Base-by-base conservation (phyloP, 805 yeast species). In the Vanderwaltozyma polyspora region DNA sequence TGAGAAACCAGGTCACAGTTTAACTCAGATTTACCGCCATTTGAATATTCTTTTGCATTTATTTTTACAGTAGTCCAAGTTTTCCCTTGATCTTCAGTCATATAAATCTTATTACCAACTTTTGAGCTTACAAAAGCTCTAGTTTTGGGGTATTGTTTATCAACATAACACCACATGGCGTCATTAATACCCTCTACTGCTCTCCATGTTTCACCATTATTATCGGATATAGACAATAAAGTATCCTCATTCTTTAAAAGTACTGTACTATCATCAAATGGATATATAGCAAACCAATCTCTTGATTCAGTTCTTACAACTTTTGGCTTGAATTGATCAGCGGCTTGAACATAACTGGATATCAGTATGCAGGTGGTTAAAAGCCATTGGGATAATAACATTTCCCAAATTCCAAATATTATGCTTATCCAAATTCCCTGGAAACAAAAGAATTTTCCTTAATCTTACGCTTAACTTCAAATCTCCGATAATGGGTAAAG, bases 221-320 rank as follows among this genome's bases (percentile, higher is more conserved):
- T 68, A 10, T 44, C 50, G 3, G 79, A 68, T 7, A 62, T 46
- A 8, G 45, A 52, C 1, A 72, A 35, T 3, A 34, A 39, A 1
- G 37, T 28, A 1, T 57, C 45, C 6, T 50, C 48, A 18, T 60
- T 38, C 6, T 46, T 46, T 19, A 76, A 33, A 4, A 72, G 37
- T n/a, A 60, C 62, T 1, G 68, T 46, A 0, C 79, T 67, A 45
- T 76, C 81, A 42, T 75, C 79, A 43, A 76, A 71, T 3, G 44
- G 37, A 13, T 25, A 31, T n/a, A 47, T 14, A 25, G 19, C 18
- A 34, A 33, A 43, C 5, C 32, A 24, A 13, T 23, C 14, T 5
- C 29, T 19, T 11, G 33, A 28, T 19, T 28, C 29, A 16, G 37
- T 18, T 27, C 31, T 33, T 6, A 35, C 35, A 18, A 45, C 47